Evolutionary conservation across 2,329 filamentous ascomycete genomes (phyloP).

Genomic region (Curvularia lunata): DNA sequence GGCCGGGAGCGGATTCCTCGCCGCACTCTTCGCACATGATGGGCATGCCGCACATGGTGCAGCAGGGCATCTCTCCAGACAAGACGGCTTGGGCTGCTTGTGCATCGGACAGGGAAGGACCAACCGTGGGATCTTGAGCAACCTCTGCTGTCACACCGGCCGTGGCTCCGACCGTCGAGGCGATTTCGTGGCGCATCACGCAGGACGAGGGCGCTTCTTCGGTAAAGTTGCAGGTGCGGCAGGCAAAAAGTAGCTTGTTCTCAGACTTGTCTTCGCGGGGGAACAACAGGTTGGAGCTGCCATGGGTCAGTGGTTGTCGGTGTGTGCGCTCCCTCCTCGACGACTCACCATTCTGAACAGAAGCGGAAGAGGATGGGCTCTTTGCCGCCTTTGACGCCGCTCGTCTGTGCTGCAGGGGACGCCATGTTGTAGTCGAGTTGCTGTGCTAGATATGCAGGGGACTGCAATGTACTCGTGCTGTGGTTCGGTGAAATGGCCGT

Average conservation of each 20-base stretch:
- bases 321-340: not conserved
- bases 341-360: slow-evolving; percentile 86
- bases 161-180: slow-evolving; percentile 90
- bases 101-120: slow-evolving; percentile 58
- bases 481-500: slow-evolving; percentile 1
- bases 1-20: slow-evolving; percentile 52
- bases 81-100: slow-evolving; percentile 36
- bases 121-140: slow-evolving; percentile 96
- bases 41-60: slow-evolving; percentile 64
- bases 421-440: slow-evolving; percentile 38
- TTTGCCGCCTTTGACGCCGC: slow-evolving; percentile 52
- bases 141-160: slow-evolving; percentile 98
- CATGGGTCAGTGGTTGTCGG: slow-evolving; percentile 12
- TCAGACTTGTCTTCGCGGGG: slow-evolving; percentile 89
- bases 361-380: slow-evolving; percentile 95
- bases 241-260: slow-evolving; percentile 90
- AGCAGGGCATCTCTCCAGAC: slow-evolving; percentile 54
- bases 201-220: slow-evolving; percentile 87
- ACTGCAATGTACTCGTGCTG: not conserved
- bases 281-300: slow-evolving; percentile 93
- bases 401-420: slow-evolving; percentile 42
- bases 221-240: slow-evolving; percentile 91
- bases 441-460: not conserved
- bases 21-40: slow-evolving; percentile 62
- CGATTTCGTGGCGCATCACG: slow-evolving; percentile 93